These are phyloP conservation scores for Teratosphaeria pseudoeucalypti DNA, from an alignment of 2,329 filamentous ascomycete genomes.

Conservation along the genomic window DNA sequence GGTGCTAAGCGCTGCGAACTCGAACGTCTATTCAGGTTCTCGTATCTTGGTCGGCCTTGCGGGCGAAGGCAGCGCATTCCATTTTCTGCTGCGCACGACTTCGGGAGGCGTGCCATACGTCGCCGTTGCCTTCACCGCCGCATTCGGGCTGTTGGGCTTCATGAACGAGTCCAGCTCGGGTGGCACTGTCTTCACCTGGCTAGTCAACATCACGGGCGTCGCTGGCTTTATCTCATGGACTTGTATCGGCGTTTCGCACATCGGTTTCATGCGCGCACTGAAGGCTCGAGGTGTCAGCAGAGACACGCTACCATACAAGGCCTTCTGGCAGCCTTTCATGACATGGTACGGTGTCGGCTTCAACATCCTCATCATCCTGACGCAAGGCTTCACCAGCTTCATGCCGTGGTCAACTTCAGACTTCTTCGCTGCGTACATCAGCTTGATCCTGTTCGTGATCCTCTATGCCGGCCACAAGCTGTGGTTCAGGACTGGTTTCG, in stretches of 20 bases:
- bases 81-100: conserved; percentile 47
- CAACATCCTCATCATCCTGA: conserved; percentile 62
- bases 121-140: conserved; percentile 55
- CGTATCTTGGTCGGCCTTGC: conserved; percentile 59
- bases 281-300: conserved; percentile 59
- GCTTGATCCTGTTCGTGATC: conserved; percentile 59
- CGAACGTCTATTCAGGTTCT: conserved; percentile 57
- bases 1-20: conserved; percentile 59
- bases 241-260: conserved; percentile 59
- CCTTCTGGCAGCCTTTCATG: conserved; percentile 58
- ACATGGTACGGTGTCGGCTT: conserved; percentile 57
- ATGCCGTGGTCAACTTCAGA: conserved; percentile 58
- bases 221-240: conserved; percentile 66
- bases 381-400: conserved; percentile 69
- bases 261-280: conserved; percentile 61
- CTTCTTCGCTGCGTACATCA: conserved; percentile 66
- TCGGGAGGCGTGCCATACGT: conserved; percentile 61
- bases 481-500: conserved; percentile 35
- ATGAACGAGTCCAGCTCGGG: conserved; percentile 61
- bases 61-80: conserved; percentile 45
- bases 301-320: conserved; percentile 58
- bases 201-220: conserved; percentile 61
- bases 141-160: conserved; percentile 62
- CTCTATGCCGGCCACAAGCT: conserved; percentile 65
- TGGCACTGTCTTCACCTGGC: conserved; percentile 62